Conservation (phyloP, 2,329 filamentous ascomycete species). For the Penicillium sp. region DNA sequence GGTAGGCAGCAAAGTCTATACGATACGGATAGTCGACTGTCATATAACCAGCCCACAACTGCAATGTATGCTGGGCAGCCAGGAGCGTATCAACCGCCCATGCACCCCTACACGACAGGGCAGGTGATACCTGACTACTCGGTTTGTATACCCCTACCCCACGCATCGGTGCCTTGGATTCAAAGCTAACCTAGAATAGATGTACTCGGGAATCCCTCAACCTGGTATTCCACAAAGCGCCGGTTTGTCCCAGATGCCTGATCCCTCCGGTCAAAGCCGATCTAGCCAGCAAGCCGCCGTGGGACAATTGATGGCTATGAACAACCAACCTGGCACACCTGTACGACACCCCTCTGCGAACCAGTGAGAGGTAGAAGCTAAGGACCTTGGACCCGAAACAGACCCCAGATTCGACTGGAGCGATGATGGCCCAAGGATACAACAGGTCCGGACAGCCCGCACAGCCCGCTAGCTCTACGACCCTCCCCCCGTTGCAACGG, state of each 20-base stretch:
- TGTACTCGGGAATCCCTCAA: slow-evolving; percentile 31
- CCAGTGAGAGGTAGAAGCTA: slow-evolving; percentile 30
- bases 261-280: slow-evolving; percentile 35
- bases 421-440: slow-evolving; percentile 40
- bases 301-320: slow-evolving; percentile 40
- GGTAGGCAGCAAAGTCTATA: slow-evolving; percentile 38
- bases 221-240: slow-evolving; percentile 34
- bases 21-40: slow-evolving; percentile 38
- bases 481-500: slow-evolving; percentile 38
- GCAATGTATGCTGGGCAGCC: slow-evolving; percentile 34
- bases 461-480: slow-evolving; percentile 35
- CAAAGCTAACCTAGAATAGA: slow-evolving; percentile 20
- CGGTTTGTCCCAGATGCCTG: slow-evolving; percentile 37
- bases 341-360: slow-evolving; percentile 34
- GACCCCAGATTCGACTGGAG: slow-evolving; percentile 39
- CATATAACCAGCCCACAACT: slow-evolving; percentile 36
- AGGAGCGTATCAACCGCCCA: slow-evolving; percentile 35
- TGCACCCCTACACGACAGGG: slow-evolving; percentile 37
- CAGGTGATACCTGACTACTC: slow-evolving; percentile 40
- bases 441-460: slow-evolving; percentile 21
- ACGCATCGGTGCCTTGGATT: neutral
- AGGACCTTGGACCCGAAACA: slow-evolving; percentile 29
- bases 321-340: slow-evolving; percentile 41
- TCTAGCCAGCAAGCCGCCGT: slow-evolving; percentile 39
- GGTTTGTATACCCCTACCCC: slow-evolving; percentile 26